These are phyloP conservation scores for Backusella luteola DNA, from an alignment of 192 early-diverging fungal species.

Conservation along the genomic window DNA sequence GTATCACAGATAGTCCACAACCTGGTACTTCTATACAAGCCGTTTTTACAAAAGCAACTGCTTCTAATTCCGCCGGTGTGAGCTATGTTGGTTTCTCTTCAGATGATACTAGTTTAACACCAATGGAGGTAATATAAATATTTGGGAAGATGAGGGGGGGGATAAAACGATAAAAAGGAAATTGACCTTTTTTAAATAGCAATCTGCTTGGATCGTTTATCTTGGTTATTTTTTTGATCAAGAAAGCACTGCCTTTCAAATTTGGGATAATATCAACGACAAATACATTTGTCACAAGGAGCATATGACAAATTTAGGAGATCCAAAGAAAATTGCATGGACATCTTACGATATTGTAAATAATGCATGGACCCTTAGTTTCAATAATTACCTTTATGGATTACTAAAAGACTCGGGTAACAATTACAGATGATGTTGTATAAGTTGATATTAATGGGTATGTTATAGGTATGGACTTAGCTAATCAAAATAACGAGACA, in stretches of 20 bases:
- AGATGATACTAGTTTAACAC: neutral
- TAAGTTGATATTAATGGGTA: neutral
- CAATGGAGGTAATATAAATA: slow-evolving; percentile 9
- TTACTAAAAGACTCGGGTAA: slow-evolving; percentile 10
- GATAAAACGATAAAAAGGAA: neutral
- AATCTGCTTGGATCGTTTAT: slow-evolving; percentile 16
- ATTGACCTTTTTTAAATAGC: neutral
- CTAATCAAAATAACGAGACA: neutral
- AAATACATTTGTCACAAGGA: slow-evolving; percentile 12
- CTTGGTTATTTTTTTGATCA: slow-evolving; percentile 4
- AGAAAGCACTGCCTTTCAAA: neutral
- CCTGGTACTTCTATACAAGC: neutral
- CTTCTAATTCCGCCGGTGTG: neutral
- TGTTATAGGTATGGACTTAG: neutral
- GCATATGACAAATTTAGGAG: neutral
- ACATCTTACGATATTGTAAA: neutral
- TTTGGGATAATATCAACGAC: neutral
- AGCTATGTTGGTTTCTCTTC: slow-evolving; percentile 7
- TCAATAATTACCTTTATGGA: slow-evolving; percentile 1
- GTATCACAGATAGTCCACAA: neutral
- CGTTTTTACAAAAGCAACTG: neutral
- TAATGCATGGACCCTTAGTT: neutral
- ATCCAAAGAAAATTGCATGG: slow-evolving; percentile 6
- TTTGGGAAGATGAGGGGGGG: neutral
- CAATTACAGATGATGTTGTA: neutral